phyloP scores from a whole-genome alignment of 2,329 filamentous ascomycete genomes.

The Exophiala sp. region DNA sequence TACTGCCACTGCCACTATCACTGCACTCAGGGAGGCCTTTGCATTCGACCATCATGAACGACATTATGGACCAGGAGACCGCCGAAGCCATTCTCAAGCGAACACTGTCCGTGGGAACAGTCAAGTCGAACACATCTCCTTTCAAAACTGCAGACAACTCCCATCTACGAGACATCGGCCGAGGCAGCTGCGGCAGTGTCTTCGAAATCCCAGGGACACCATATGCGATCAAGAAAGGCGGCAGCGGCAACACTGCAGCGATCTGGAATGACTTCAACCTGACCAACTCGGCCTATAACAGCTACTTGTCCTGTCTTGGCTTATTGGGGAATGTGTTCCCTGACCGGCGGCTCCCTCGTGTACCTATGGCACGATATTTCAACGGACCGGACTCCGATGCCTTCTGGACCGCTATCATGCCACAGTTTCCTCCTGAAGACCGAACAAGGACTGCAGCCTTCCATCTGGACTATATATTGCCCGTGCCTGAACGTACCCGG shows the following conservation, averaged over 20 bases:
- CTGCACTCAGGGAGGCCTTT: neutral
- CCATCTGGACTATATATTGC: slow-evolving; percentile 11
- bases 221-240: slow-evolving; percentile 15
- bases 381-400: slow-evolving; percentile 4
- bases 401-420: slow-evolving; percentile 4
- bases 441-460: slow-evolving; percentile 9
- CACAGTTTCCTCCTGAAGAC: slow-evolving; percentile 10
- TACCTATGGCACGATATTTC: slow-evolving; percentile 5
- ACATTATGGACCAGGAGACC: neutral
- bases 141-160: neutral
- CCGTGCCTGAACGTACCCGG: slow-evolving; percentile 7
- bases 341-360: slow-evolving; percentile 8
- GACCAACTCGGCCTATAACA: slow-evolving; percentile 12
- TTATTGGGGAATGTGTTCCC: slow-evolving; percentile 4
- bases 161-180: slow-evolving; percentile 14
- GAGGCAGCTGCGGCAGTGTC: slow-evolving; percentile 18
- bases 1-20: neutral
- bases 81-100: slow-evolving; percentile 7
- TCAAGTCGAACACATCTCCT: neutral
- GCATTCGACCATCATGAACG: neutral
- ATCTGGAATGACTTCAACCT: slow-evolving; percentile 20
- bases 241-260: neutral
- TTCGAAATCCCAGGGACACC: slow-evolving; percentile 11
- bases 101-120: slow-evolving; percentile 1
- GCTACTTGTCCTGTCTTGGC: slow-evolving; percentile 2